phyloP scores from a whole-genome alignment of 2,329 filamentous ascomycete genomes.

The Aspergillus hortae region DNA sequence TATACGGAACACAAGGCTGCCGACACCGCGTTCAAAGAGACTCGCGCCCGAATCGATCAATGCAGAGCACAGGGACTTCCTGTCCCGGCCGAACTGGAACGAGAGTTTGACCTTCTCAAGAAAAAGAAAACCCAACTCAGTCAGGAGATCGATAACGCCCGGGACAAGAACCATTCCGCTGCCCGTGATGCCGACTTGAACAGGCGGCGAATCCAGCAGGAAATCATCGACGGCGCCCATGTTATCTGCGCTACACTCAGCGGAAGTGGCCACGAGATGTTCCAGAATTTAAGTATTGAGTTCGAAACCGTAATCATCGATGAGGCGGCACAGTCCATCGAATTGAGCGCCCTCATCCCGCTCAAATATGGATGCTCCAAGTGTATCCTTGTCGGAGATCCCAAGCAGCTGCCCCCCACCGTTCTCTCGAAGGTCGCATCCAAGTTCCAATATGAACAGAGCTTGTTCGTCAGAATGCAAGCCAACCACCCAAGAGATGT shows the following conservation, averaged over 20 bases:
- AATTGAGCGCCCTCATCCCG: constrained; percentile 92
- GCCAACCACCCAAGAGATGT: constrained; percentile 82
- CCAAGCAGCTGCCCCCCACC: constrained; percentile 93
- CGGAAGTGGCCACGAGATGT: constrained; percentile 95
- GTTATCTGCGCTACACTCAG: constrained; percentile 94
- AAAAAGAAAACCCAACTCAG: constrained; percentile 73
- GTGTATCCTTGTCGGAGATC: constrained; percentile 95
- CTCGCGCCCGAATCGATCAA: constrained; percentile 69
- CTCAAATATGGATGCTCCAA: constrained; percentile 96
- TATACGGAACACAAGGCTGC: constrained; percentile 64
- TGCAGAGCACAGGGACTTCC: constrained; percentile 52
- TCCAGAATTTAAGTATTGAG: constrained; percentile 88
- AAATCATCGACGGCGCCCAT: constrained; percentile 85
- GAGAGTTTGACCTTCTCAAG: constrained; percentile 74
- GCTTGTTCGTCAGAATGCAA: constrained; percentile 97
- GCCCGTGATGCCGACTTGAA: constrained; percentile 83
- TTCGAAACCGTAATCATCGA: constrained; percentile 99
- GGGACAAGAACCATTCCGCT: constrained; percentile 78
- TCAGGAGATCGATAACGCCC: constrained; percentile 78
- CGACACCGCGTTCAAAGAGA: constrained; percentile 63
- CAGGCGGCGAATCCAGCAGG: constrained; percentile 78
- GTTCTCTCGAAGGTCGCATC: constrained; percentile 92
- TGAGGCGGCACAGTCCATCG: constrained; percentile 96
- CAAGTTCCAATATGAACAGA: constrained; percentile 92
- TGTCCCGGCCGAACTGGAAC: constrained; percentile 55